These are phyloP conservation scores for Dothideomycetidae sp. DNA, from an alignment of 2,329 filamentous ascomycete genomes.

Conservation along the genomic window DNA sequence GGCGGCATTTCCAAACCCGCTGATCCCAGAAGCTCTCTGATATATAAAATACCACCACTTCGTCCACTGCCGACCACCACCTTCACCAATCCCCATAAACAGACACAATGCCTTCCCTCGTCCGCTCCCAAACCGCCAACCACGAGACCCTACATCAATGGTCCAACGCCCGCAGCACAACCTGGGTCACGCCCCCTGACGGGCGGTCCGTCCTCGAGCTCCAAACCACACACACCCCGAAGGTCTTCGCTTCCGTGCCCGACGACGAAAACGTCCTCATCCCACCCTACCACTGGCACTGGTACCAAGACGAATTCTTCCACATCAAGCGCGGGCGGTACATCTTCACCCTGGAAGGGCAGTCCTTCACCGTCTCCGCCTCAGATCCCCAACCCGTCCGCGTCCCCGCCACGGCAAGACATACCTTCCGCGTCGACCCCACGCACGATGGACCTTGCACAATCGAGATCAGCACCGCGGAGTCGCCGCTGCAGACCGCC, in stretches of 20 bases:
- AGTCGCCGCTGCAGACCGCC: conserved; percentile 11
- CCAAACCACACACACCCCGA: conserved; percentile 18
- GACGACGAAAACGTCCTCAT: conserved; percentile 15
- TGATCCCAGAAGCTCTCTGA: too few species aligned
- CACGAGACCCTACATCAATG: conserved; percentile 10
- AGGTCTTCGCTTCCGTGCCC: conserved; percentile 15
- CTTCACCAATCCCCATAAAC: too few species aligned
- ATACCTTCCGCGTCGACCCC: conserved; percentile 19
- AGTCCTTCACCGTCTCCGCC: conserved; percentile 14
- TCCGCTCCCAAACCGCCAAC: conserved; percentile 2
- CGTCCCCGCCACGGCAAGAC: conserved; percentile 16
- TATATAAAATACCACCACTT: too few species aligned
- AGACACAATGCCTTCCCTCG: conserved; percentile 4
- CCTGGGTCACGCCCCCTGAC: conserved; percentile 16
- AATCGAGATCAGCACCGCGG: conserved; percentile 16
- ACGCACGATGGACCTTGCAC: conserved; percentile 16
- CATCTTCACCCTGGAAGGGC: conserved; percentile 19
- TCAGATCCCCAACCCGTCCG: conserved; percentile 16
- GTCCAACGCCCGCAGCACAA: conserved; percentile 17
- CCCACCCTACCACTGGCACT: conserved; percentile 18
- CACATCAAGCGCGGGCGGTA: conserved; percentile 17
- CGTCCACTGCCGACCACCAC: too few species aligned
- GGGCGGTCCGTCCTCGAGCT: conserved; percentile 19
- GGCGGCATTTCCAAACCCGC: too few species aligned
- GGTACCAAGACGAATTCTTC: conserved; percentile 20